Evolutionary conservation across 1,139 yeast species (phyloP), one percentile per base, ranked within the genome.

Genomic region (Pichia sp.): DNA sequence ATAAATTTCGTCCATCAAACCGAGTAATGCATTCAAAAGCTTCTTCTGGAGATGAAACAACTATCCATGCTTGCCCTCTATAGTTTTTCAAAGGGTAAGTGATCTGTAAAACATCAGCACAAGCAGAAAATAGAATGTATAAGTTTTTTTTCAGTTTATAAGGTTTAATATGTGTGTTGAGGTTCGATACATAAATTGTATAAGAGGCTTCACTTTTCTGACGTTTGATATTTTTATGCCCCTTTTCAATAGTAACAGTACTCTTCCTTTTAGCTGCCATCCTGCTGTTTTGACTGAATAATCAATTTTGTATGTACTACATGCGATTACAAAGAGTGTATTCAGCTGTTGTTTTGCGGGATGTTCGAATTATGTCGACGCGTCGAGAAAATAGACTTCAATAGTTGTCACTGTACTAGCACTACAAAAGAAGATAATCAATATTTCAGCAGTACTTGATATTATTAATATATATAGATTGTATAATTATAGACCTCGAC

Each of bases 11-110:
- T 2, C 70, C 71, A 43, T 80, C 74, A 7, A 79, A 55, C 8
- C 68, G 59, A 32, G 68, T 59, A 14, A 57, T 43, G 0, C 93
- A 91, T 28, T 60, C 44, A 1, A 68, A 60, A 0, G 94, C 84
- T 35, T 71, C 69, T 5, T 65, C 64, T 1, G 66, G 49, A 34
- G 69, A 68, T 21, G 71, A 68, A 44, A 79, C 74, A 5, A 76
- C 70, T 1, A 85, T 60, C 64, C 83, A 86, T 0, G 93, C 95
- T 58, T 83, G 93, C 0, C 95, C 95, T 32, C 89, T 67, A 66
- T 77, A 68, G 12, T 67, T 63, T 17, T 69, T 65, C 39, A 69
- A 68, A 37, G 69, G 55, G 9, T 72, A 66, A 24, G 70, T 66
- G 20, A 85, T 68, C 28, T 75, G 76, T 4, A 83, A 56, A 2